Conservation (phyloP, 257 asterid genomes). For the Penstemon davidsonii region DNA sequence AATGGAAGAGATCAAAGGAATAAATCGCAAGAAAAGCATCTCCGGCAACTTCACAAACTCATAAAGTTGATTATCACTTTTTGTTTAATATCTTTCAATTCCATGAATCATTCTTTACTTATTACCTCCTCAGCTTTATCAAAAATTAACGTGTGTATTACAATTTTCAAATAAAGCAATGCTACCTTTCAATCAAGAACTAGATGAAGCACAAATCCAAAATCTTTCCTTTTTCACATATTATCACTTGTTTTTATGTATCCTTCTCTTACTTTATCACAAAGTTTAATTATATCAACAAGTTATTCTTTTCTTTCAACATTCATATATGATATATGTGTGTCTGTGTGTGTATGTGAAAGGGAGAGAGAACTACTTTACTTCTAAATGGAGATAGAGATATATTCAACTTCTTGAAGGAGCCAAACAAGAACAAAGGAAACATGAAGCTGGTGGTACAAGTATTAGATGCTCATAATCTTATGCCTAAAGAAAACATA, state of each 20-base stretch:
- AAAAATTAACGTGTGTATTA: background rate
- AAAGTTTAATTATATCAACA: constrained; percentile 5
- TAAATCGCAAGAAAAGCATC: background rate
- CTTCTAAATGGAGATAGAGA: constrained; percentile 24
- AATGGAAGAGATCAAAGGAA: background rate
- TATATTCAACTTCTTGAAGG: constrained; percentile 12
- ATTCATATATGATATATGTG: too few relatives aligned
- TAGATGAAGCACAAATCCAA: too few relatives aligned
- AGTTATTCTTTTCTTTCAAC: background rate
- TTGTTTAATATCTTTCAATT: background rate
- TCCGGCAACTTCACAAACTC: background rate
- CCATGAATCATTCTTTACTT: background rate
- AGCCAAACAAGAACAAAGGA: constrained; percentile 2
- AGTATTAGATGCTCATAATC: constrained; percentile 28
- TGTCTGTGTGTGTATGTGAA: too few relatives aligned
- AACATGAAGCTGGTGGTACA: constrained; percentile 25
- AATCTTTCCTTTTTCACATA: background rate
- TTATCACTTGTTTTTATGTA: background rate
- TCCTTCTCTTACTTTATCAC: constrained; percentile 17
- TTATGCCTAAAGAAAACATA: constrained; percentile 26
- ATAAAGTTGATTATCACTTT: background rate
- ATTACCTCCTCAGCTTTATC: background rate
- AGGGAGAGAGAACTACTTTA: background rate
- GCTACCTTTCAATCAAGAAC: background rate
- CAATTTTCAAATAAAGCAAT: background rate